A percentile compares a stretch with the other conserved stretches of the same genome.
phyloP scores from a whole-genome alignment of 2,329 filamentous ascomycete genomes.

The Aureobasidium uvarum region DNA sequence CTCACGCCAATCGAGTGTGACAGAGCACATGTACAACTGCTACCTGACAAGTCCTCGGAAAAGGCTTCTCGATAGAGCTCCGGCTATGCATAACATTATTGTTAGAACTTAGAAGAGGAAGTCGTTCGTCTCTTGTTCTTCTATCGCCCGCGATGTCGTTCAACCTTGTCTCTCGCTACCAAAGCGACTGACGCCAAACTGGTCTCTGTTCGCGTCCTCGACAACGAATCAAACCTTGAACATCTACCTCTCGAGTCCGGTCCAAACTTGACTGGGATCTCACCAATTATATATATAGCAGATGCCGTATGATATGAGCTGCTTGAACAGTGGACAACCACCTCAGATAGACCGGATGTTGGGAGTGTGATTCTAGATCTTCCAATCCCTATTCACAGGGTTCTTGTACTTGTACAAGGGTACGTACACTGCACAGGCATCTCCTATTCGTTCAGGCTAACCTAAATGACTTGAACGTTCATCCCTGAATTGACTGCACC shows the following conservation, averaged over 20 bases:
- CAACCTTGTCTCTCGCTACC: background rate
- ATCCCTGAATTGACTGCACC: background rate
- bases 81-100: background rate
- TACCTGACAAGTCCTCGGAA: background rate
- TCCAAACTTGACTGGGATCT: background rate
- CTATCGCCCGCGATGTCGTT: background rate
- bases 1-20: constrained; percentile 10
- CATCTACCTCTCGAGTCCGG: background rate
- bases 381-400: background rate
- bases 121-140: background rate
- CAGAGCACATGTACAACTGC: constrained; percentile 17
- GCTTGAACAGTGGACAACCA: background rate
- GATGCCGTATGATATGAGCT: background rate
- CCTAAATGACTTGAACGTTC: background rate
- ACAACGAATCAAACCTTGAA: background rate
- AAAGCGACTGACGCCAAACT: background rate
- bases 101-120: background rate
- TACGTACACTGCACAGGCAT: background rate
- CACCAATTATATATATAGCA: background rate
- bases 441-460: background rate
- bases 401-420: background rate
- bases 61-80: background rate
- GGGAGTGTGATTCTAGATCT: background rate
- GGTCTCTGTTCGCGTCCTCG: background rate
- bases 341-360: background rate